phyloP scores from a whole-genome alignment of 805 yeast species.

The Metschnikowia anglica region DNA sequence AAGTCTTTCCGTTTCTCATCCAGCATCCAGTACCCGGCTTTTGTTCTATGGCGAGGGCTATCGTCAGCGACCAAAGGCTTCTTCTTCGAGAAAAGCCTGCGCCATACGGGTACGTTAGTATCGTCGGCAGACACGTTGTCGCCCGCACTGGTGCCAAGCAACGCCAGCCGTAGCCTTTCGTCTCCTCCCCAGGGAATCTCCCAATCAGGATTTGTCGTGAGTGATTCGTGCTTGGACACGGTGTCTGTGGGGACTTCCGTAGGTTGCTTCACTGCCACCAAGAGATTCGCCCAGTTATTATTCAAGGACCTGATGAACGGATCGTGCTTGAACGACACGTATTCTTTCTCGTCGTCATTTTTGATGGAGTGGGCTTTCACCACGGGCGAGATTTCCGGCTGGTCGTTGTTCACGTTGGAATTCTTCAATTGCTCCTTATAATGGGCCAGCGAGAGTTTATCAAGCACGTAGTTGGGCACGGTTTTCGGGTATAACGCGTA shows the following conservation, averaged over 20 bases:
- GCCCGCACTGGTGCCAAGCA: slow-evolving; percentile 38
- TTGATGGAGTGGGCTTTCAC: slow-evolving; percentile 12
- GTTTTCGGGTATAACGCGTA: slow-evolving; percentile 38
- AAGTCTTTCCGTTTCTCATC: slow-evolving; percentile 60
- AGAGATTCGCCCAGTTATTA: slow-evolving; percentile 52
- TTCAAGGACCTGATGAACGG: slow-evolving; percentile 39
- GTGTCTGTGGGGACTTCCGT: slow-evolving; percentile 35
- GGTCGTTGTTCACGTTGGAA: slow-evolving; percentile 28
- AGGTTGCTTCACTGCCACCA: slow-evolving; percentile 48
- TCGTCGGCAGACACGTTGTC: slow-evolving; percentile 31
- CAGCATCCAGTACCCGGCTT: slow-evolving; percentile 70
- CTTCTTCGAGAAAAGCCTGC: slow-evolving; percentile 14
- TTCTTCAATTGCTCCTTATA: slow-evolving; percentile 37
- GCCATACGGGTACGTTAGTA: slow-evolving; percentile 10
- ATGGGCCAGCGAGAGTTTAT: slow-evolving; percentile 46
- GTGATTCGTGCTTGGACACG: slow-evolving; percentile 26
- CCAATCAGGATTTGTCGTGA: slow-evolving; percentile 41
- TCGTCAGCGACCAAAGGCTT: slow-evolving; percentile 15
- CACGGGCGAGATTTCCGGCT: slow-evolving; percentile 13
- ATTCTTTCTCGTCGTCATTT: slow-evolving; percentile 32
- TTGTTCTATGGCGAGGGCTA: slow-evolving; percentile 42
- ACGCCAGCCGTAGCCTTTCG: slow-evolving; percentile 54
- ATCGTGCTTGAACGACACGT: slow-evolving; percentile 37
- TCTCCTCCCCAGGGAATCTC: slow-evolving; percentile 69
- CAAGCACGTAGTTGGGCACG: slow-evolving; percentile 66